Base-by-base conservation (phyloP, 805 yeast species). In the Starmera quercuum region DNA sequence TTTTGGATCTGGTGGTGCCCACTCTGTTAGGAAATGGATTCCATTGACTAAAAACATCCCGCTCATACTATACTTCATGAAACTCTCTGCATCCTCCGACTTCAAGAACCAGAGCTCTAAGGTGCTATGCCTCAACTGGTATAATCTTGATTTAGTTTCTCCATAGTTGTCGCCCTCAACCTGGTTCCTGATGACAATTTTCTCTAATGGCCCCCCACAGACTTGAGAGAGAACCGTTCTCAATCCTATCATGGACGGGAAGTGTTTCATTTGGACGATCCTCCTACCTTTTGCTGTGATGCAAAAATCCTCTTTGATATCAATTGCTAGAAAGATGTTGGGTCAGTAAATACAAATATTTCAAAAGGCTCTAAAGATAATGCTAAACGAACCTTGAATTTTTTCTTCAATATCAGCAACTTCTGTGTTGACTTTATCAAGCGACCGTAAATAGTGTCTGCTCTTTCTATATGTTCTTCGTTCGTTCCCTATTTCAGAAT, bases 121-220 rank as follows among this genome's bases (percentile, higher is more conserved):
- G 7, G 41, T 7, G 38, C 44, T 24, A 39, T 48, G 28, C 34
- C 44, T 63, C 47, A 60, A 35, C 35, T 45, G 22, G n/a, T n/a
- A n/a, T n/a, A n/a, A n/a, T n/a, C n/a, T n/a, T n/a, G n/a, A n/a
- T 39, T 31, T 22, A 9, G 21, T 11, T 2, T 31, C 33, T 6
- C 25, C 21, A 8, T 39, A 36, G 4, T 39, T 42, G 21, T 36
- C 36, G 6, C 33, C 32, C 2, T 28, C 15, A 31, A 13, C 12
- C 8, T 29, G 15, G 5, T 15, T 30, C n/a, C 46, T 49, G 20
- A 61, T 44, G 11, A 53, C 58, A 5, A 78, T 45, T 32, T 64
- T 66, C 40, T 79, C 84, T 32, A 83, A 54, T 0, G 85, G 83
- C 0, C 94, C 94, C 2, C 92, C 88, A 42, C 66, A 61, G 0